These are phyloP conservation scores for Neurospora hispaniola DNA, from an alignment of 495 filamentous ascomycete genomes.

Conservation along the genomic window DNA sequence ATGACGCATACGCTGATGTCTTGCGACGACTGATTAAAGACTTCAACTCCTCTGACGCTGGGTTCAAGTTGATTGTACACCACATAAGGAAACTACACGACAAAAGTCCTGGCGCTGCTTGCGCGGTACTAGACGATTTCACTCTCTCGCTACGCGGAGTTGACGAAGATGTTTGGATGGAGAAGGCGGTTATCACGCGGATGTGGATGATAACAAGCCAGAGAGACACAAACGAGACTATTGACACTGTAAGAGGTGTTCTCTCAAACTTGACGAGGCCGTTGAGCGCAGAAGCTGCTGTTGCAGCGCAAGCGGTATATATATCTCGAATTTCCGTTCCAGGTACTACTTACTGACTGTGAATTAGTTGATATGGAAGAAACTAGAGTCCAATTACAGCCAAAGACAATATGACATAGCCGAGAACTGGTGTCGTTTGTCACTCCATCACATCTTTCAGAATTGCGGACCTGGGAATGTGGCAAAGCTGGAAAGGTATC, in stretches of 20 bases:
- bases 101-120: constrained; percentile 40
- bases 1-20: constrained; percentile 38
- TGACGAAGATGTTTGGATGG: constrained; percentile 45
- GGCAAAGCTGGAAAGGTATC: constrained; percentile 52
- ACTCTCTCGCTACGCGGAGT: constrained; percentile 34
- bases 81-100: constrained; percentile 56
- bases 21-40: constrained; percentile 45
- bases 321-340: neutral
- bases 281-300: constrained; percentile 45
- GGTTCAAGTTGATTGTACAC: constrained; percentile 59
- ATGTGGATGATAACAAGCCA: constrained; percentile 46
- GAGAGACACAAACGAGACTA: constrained; percentile 15
- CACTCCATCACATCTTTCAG: constrained; percentile 54
- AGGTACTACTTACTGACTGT: neutral
- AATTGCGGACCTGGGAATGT: constrained; percentile 52
- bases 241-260: constrained; percentile 11
- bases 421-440: constrained; percentile 62
- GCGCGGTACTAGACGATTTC: constrained; percentile 49
- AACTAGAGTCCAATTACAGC: constrained; percentile 46
- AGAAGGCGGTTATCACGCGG: constrained; percentile 51
- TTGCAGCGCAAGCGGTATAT: constrained; percentile 60
- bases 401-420: constrained; percentile 43
- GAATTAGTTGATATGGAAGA: constrained; percentile 65
- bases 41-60: constrained; percentile 46
- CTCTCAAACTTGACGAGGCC: constrained; percentile 19